Base-by-base conservation (phyloP, 805 yeast genomes). In the Saccharomycopsis sp. region DNA sequence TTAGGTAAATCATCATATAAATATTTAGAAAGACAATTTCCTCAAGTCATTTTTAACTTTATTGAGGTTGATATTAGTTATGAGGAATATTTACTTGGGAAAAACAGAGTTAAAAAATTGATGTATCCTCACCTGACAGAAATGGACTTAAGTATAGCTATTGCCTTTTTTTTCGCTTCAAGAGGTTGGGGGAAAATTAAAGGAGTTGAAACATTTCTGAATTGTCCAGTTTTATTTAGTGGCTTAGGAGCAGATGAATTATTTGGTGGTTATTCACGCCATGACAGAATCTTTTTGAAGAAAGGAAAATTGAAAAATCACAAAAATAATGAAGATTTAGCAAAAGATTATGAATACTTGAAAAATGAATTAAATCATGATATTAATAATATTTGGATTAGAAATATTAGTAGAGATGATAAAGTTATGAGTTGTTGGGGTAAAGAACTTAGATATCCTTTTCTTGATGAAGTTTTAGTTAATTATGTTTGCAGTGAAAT, bases 161-260 rank as follows among this genome's bases (percentile, higher is more conserved):
- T 89, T 46, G 98, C 99, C 0, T 92, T 92, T 53, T 87, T 79
- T 55, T 92, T 87, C 62, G 96, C 97, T 0, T 71, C 95, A 2
- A 65, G 73, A 45, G 83, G 82, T 6, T 37, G 47, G 6, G 76
- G 80, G 0, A 50, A 42, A 13, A 25, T 12, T 12, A 41, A 47
- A 14, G 56, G 52, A 2, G 21, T 36, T 3, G 44, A 27, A 13
- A 21, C 29, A 5, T 47, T 53, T 2, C 71, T 87, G 15, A 55
- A 59, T 6, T 71, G 86, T 6, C 72, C 75, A 49, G 95, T 92
- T 0, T 57, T 92, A 6, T 63, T 92, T 27, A 84, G 95, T 40
- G 99, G 99, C 0, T 65, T 92, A 10, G 99, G 99, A 1, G 98
- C 98, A 0, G 99, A 92, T 61, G 99, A 92, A 58, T 61, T 92